Evolutionary conservation across 129 eudicot genomes (phyloP).

Genomic region (Gnaphalium uliginosum): DNA sequence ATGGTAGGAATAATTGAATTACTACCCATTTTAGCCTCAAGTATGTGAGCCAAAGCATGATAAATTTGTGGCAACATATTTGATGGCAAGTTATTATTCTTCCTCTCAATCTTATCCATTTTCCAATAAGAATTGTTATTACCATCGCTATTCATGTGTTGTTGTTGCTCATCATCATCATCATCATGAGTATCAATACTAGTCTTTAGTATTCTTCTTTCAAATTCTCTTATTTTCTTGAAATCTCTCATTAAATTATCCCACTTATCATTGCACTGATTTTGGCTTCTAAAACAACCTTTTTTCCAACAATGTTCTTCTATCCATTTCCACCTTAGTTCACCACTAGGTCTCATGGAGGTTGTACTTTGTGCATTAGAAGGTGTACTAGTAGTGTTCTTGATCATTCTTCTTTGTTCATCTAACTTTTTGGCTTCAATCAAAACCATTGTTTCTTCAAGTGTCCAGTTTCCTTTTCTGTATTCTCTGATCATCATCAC

Average conservation of each 20-base stretch:
- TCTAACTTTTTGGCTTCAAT: slow-evolving; percentile 78
- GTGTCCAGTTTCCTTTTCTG: slow-evolving; percentile 85
- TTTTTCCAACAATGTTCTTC: slow-evolving; percentile 78
- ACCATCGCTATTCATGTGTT: not conserved
- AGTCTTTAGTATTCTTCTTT: slow-evolving; percentile 23
- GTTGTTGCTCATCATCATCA: not conserved
- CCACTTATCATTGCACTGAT: slow-evolving; percentile 91
- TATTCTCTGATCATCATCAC: slow-evolving; percentile 60
- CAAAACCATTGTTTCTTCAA: slow-evolving; percentile 69
- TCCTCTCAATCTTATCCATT: slow-evolving; percentile 67
- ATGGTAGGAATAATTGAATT: slow-evolving; percentile 9
- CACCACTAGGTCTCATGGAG: slow-evolving; percentile 44
- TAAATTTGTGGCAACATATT: slow-evolving; percentile 70
- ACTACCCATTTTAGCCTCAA: slow-evolving; percentile 40
- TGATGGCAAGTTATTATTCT: slow-evolving; percentile 64
- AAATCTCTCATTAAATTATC: slow-evolving; percentile 86
- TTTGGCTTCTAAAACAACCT: slow-evolving; percentile 75
- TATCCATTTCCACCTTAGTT: slow-evolving; percentile 81
- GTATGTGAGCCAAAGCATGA: slow-evolving; percentile 62
- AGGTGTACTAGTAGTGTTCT: slow-evolving; percentile 2
- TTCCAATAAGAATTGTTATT: slow-evolving; percentile 51
- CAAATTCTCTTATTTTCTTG: slow-evolving; percentile 78
- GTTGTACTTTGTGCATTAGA: not conserved
- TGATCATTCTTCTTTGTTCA: slow-evolving; percentile 54
- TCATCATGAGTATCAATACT: not conserved